Percentiles rank a stretch among this genome's conserved stretches.
These are phyloP conservation scores for Coprinellus aureogranulatus DNA, from an alignment of 768 basidiomycete genomes.

Conservation along the genomic window DNA sequence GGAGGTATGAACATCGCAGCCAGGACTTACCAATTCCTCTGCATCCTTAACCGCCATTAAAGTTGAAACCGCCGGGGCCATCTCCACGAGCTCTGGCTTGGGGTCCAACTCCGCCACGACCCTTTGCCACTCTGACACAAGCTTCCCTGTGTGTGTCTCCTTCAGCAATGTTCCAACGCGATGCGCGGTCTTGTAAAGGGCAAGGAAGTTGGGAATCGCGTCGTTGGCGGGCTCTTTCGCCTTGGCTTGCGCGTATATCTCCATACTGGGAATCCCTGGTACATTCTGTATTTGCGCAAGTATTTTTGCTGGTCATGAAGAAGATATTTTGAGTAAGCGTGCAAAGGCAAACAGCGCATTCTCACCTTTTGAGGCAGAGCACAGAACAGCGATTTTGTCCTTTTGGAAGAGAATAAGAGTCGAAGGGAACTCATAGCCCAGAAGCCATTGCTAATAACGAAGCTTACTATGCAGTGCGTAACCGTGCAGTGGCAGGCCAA, in stretches of 20 bases:
- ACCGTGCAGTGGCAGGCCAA: not conserved
- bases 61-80: slow-evolving; percentile 69
- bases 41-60: slow-evolving; percentile 87
- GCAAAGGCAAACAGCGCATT: not conserved
- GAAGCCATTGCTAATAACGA: slow-evolving; percentile 78
- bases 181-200: slow-evolving; percentile 56
- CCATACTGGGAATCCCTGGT: slow-evolving; percentile 58
- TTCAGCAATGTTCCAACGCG: slow-evolving; percentile 77
- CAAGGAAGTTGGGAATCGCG: slow-evolving; percentile 66
- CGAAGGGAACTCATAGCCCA: slow-evolving; percentile 97
- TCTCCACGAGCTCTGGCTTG: slow-evolving; percentile 78
- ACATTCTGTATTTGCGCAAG: slow-evolving; percentile 71
- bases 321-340: slow-evolving; percentile 6
- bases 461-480: slow-evolving; percentile 16
- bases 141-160: slow-evolving; percentile 82
- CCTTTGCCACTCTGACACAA: slow-evolving; percentile 83
- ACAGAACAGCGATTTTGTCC: slow-evolving; percentile 73
- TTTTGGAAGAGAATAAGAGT: slow-evolving; percentile 85
- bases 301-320: slow-evolving; percentile 65
- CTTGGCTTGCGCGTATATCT: slow-evolving; percentile 77
- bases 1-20: not conserved
- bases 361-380: slow-evolving; percentile 85
- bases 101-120: slow-evolving; percentile 50
- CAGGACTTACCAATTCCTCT: slow-evolving; percentile 75
- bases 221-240: slow-evolving; percentile 76